Base-by-base conservation (phyloP, 2,329 filamentous ascomycete species). In the Xylariales sp. region DNA sequence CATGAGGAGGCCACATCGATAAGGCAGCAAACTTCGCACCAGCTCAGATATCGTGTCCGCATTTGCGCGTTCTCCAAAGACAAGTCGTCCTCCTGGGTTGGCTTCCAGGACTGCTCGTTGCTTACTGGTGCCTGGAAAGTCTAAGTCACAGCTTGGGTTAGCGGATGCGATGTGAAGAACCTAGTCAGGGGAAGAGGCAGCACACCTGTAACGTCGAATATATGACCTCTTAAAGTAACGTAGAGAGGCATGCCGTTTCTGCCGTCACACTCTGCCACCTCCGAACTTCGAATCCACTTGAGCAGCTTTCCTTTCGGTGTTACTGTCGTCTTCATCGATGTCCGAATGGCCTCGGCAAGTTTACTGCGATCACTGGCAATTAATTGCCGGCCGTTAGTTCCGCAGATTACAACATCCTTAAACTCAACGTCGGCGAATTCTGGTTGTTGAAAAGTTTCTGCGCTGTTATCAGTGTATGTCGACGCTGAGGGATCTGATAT, bases 161-260 rank as follows among this genome's bases (percentile, higher is more conserved):
- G n/a, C n/a, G n/a, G n/a, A n/a, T n/a, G n/a, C n/a, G n/a, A n/a
- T 38, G 21, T 27, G 14, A 24, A 9, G 5, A 18, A n/a, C n/a
- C n/a, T n/a, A n/a, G n/a, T n/a, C n/a, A n/a, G n/a, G n/a, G 29
- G 1, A 7, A 14, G 15, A 16, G n/a, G 15, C 16, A 4, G 24
- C 35, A 10, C 20, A 38, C 35, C 35, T 38, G 35, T 38, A 10
- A 38, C 18, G 19, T 38, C 35, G 20, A 18, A 38, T 12, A 38
- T 14, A 7, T 15, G n/a, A 27, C 28, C 22, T 9, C 12, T 10
- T 1, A 10, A 14, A 5, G n/a, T 18, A 3, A 38, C 21, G 22
- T 24, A 38, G 9, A 14, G 10, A 25, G 22, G 22, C 7, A 22
- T 25, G 9, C 19, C 22, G 12, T 27, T 18, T 12, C 9, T 14